Evolutionary conservation across 805 yeast genomes (phyloP).

Genomic region (Komagataella pastoris): DNA sequence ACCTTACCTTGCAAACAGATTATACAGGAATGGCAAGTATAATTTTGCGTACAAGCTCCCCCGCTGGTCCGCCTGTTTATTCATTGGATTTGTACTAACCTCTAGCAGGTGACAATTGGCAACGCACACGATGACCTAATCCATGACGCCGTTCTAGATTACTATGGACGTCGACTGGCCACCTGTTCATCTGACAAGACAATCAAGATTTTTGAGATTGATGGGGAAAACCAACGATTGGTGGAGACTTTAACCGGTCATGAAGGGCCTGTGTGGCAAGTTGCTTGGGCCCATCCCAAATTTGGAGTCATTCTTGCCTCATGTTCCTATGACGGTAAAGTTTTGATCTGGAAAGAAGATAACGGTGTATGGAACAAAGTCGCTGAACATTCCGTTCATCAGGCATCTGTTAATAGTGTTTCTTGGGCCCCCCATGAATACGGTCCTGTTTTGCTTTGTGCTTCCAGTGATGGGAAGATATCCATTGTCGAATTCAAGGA

Average conservation of each 20-base stretch:
- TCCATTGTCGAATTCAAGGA: conserved; percentile 86
- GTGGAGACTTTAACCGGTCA: conserved; percentile 84
- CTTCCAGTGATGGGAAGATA: conserved; percentile 87
- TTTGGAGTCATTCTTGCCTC: conserved; percentile 92
- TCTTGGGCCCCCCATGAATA: conserved; percentile 97
- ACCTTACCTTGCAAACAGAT: not conserved
- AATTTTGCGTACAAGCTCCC: not conserved
- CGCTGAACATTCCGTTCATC: conserved; percentile 78
- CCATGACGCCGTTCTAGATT: conserved; percentile 95
- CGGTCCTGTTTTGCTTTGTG: conserved; percentile 82
- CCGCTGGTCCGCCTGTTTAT: not conserved
- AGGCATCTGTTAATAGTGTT: conserved; percentile 89
- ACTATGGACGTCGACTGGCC: conserved; percentile 91
- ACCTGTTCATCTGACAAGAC: conserved; percentile 94
- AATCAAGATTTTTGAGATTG: conserved; percentile 87
- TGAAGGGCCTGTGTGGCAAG: conserved; percentile 99
- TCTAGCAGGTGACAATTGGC: conserved; percentile 57
- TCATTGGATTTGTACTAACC: not conserved
- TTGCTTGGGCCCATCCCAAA: conserved; percentile 97
- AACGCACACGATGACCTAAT: conserved; percentile 88
- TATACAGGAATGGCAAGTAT: not conserved
- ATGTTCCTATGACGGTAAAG: conserved; percentile 92
- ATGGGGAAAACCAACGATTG: conserved; percentile 69
- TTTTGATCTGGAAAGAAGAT: conserved; percentile 90
- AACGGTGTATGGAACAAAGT: conserved; percentile 79